These are phyloP conservation scores for Vitis hybrid DNA, from an alignment of 177 flowering plant species.

Conservation along the genomic window DNA sequence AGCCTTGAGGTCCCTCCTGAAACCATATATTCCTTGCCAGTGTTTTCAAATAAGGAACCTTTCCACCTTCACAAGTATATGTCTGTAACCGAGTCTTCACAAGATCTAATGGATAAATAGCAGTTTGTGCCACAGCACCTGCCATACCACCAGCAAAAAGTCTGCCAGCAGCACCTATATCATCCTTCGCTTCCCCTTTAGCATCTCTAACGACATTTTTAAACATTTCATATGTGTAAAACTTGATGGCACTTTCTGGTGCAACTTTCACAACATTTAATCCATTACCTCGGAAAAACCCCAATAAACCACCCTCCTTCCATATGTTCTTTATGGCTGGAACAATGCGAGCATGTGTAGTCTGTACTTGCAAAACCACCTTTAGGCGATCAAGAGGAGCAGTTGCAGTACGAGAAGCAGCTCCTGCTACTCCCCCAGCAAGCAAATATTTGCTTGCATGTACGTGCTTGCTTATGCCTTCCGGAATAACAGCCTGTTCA, in stretches of 20 bases:
- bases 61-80: slow-evolving; percentile 56
- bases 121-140: slow-evolving; percentile 94
- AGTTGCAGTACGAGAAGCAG: slow-evolving; percentile 93
- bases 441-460: slow-evolving; percentile 78
- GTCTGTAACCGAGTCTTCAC: slow-evolving; percentile 95
- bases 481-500: slow-evolving; percentile 89
- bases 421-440: slow-evolving; percentile 98
- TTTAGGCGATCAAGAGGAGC: slow-evolving; percentile 97
- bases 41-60: slow-evolving; percentile 52
- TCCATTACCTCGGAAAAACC: slow-evolving; percentile 97
- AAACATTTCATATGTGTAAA: slow-evolving; percentile 85
- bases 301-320: slow-evolving; percentile 67
- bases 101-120: slow-evolving; percentile 92
- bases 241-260: slow-evolving; percentile 98
- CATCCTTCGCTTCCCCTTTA: slow-evolving; percentile 56
- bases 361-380: slow-evolving; percentile 86
- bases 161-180: slow-evolving; percentile 76
- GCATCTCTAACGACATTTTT: slow-evolving; percentile 52
- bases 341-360: slow-evolving; percentile 45
- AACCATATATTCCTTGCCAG: slow-evolving; percentile 81
- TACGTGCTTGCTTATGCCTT: slow-evolving; percentile 83
- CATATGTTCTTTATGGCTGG: slow-evolving; percentile 72
- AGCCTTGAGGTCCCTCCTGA: slow-evolving; percentile 92
- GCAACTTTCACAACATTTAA: slow-evolving; percentile 94
- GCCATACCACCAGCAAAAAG: slow-evolving; percentile 91